These are phyloP conservation scores for Glycine tomentella DNA, from an alignment of 306 rosid species.

Conservation along the genomic window DNA sequence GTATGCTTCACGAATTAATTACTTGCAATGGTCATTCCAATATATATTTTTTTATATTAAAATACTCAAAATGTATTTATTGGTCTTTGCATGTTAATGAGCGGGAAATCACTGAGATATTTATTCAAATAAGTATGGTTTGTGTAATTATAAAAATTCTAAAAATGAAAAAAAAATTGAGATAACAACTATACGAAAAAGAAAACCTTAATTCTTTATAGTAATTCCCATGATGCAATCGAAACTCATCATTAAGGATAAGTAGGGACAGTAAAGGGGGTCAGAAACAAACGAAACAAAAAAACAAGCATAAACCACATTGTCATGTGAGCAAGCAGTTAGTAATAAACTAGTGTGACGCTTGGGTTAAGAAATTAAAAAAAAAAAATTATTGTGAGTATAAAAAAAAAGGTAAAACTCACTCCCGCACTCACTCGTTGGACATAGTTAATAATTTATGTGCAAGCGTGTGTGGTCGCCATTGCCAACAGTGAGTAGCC, in stretches of 20 bases:
- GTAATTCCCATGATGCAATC: neutral
- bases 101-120: neutral
- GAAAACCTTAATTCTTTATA: neutral
- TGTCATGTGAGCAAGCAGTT: too few relatives aligned
- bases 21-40: too few relatives aligned
- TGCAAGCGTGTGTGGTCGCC: neutral
- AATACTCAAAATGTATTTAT: too few relatives aligned
- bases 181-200: neutral
- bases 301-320: too few relatives aligned
- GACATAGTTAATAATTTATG: neutral
- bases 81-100: neutral
- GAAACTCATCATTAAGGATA: neutral
- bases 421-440: too few relatives aligned
- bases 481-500: too few relatives aligned
- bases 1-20: too few relatives aligned
- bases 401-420: neutral
- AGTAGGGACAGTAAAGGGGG: slow-evolving; percentile 1
- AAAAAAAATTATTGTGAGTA: too few relatives aligned
- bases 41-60: too few relatives aligned
- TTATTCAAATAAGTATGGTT: neutral
- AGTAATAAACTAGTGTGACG: too few relatives aligned
- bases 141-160: neutral
- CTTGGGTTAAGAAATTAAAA: too few relatives aligned
- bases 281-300: neutral
- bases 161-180: neutral